These are phyloP conservation scores for Eucalyptus cloeziana DNA, from an alignment of 345 rosid genomes.

Conservation along the genomic window DNA sequence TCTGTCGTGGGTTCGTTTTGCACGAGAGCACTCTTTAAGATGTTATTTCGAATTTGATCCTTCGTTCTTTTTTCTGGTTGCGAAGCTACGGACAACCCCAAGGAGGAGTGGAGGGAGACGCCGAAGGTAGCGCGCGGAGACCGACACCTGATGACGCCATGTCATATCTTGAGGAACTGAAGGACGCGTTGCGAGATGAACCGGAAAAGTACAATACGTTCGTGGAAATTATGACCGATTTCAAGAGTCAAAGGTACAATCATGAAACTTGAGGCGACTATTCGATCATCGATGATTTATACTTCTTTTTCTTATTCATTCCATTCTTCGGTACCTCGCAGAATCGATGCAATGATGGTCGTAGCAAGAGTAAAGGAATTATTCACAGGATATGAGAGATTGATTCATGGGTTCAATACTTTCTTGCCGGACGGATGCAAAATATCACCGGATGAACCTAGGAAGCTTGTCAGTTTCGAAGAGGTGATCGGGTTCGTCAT, in stretches of 20 bases:
- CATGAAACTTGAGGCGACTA: not conserved
- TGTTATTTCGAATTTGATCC: not conserved
- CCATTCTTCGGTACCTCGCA: not conserved
- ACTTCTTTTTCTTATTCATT: not conserved
- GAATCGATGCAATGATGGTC: constrained; percentile 39
- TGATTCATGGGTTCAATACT: constrained; percentile 83
- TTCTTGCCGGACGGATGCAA: constrained; percentile 86
- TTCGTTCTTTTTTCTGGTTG: not conserved
- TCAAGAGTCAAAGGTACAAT: constrained; percentile 69
- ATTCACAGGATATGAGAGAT: constrained; percentile 76
- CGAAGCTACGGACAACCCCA: not conserved
- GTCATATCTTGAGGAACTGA: constrained; percentile 64
- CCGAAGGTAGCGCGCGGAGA: constrained; percentile 22
- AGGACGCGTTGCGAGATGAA: constrained; percentile 82
- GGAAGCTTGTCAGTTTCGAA: constrained; percentile 67
- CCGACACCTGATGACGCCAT: constrained; percentile 73
- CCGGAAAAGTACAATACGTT: constrained; percentile 73
- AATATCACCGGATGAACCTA: constrained; percentile 56
- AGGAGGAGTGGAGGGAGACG: not conserved
- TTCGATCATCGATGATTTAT: not conserved
- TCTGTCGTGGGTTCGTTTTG: not conserved
- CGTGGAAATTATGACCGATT: constrained; percentile 86
- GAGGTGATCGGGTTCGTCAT: constrained; percentile 28
- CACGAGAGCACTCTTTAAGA: not conserved
- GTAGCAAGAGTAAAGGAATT: constrained; percentile 77